These are phyloP conservation scores for Scenedesmus sp. DNA, from an alignment of 163 green algal genomes.

Conservation along the genomic window DNA sequence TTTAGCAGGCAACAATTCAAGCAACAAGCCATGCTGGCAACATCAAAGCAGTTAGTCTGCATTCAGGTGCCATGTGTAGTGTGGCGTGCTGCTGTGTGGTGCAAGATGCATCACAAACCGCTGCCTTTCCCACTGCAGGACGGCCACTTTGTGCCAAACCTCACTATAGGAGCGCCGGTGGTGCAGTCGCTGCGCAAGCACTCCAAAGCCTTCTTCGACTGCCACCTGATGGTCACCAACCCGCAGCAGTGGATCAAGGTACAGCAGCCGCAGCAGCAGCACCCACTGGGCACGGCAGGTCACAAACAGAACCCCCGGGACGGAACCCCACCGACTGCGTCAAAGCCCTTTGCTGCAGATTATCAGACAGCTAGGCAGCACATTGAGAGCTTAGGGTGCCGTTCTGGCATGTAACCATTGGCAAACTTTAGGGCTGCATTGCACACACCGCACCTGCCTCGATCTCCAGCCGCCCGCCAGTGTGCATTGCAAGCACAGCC, in stretches of 20 bases:
- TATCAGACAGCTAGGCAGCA: too few relatives aligned
- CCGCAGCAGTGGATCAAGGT: conserved; percentile 83
- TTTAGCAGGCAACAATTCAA: neutral
- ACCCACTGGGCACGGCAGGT: neutral
- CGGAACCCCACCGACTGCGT: too few relatives aligned
- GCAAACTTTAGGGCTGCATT: neutral
- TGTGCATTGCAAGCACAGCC: too few relatives aligned
- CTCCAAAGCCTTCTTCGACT: conserved; percentile 84
- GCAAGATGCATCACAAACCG: too few relatives aligned
- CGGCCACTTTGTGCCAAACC: conserved; percentile 95
- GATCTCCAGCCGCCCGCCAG: neutral
- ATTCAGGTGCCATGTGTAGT: neutral
- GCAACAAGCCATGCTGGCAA: neutral
- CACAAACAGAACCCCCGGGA: too few relatives aligned
- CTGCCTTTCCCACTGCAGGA: conserved; percentile 67
- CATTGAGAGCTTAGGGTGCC: too few relatives aligned
- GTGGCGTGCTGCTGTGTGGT: neutral
- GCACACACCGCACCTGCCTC: too few relatives aligned
- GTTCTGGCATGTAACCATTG: too few relatives aligned
- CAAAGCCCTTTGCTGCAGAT: too few relatives aligned
- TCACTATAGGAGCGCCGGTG: conserved; percentile 90
- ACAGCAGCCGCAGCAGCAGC: neutral
- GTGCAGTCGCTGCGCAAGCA: conserved; percentile 81
- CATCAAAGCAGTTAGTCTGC: neutral
- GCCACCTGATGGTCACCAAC: conserved; percentile 92